Base-by-base conservation (phyloP, 2,329 filamentous ascomycete genomes). In the Calonectria pteridis region DNA sequence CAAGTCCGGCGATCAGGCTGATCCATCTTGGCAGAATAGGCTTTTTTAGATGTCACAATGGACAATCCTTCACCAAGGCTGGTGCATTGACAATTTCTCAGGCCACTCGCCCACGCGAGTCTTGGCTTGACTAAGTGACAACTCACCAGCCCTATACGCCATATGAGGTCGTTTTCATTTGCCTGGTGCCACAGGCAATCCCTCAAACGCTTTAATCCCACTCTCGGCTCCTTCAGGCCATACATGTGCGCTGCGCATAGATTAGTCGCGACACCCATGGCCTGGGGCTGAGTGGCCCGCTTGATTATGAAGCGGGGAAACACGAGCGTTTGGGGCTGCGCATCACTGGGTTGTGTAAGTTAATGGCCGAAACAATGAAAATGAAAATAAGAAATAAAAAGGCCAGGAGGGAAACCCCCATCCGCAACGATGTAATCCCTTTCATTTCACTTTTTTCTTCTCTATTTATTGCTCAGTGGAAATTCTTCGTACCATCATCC, bases 171-270 rank as follows among this genome's bases (percentile, higher is more conserved):
- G 16, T 23, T 40, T 65, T 29, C 26, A 49, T 65, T 40, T 26
- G 10, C n/a, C 63, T 35, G n/a, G 14, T 18, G 29, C 46, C 46
- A 55, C n/a, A n/a, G 40, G 28, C 40, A 29, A 62, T 37, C 51
- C 51, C 26, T 67, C 35, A 62, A 50, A 68, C 50, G 5, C 20
- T 4, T 4, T 13, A 29, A 23, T 51, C 6, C 46, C 29, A 28
- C 33, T 18, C 16, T 26, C 18, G 31, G 26, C 31, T n/a, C 28
- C 40, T 59, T n/a, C 37, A 23, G 53, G 33, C 23, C 29, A 62
- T 23, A 67, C 53, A 46, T 59, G 67, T 33, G 66, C 50, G 51
- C 59, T 5, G 20, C 71, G 71, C 69, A 68, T 68, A 64, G 72
- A 64, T 58, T 64, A 62, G 46, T 43, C 23, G 33, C 23, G 40